Base-by-base conservation (phyloP, 2,329 filamentous ascomycete species). In the Nothomitra cinnamomea region DNA sequence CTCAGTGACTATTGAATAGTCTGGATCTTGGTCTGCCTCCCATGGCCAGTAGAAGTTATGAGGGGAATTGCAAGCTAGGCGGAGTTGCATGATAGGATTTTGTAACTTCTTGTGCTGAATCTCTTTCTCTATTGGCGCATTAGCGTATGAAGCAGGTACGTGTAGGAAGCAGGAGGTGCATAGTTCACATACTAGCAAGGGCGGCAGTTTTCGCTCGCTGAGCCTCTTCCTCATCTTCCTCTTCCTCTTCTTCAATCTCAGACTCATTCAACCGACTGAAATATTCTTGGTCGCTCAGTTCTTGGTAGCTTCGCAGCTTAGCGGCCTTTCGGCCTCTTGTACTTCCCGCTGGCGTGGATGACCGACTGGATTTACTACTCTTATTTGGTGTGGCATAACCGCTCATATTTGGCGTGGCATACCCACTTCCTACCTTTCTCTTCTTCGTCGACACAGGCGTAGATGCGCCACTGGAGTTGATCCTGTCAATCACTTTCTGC, bases 41-140 rank as follows among this genome's bases (percentile, higher is more conserved):
- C 90, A 96, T 0, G 92, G 90, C 64, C 88, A 94, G 68, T 94
- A 96, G 65, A 98, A 96, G 63, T 95, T 94, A 67, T 95, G 89
- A 0, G 92, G 92, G 0, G 82, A 87, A 66, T 98, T 95, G 67
- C 92, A 96, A 10, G 87, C 87, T 0, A 95, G 76, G 0, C 92
- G 84, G 2, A 95, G 78, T 64, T 98, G 92, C 74, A 95, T 87
- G 19, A 96, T 70, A 0, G 88, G 85, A 59, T 98, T 98, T 48
- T 92, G 89, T 1, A 96, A 74, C 62, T 94, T 95, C 70, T 96
- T 96, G 43, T 79, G 78, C 2, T 81, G 74, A n/a, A 96, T 86
- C 65, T 95, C 87, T 53, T 85, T 83, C 65, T 90, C 80, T 80
- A 62, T 56, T 12, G 17, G 13, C 0, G 28, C 57, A 59, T 72